These are phyloP conservation scores for Nemania diffusa DNA, from an alignment of 2,329 filamentous ascomycete species.

Conservation along the genomic window DNA sequence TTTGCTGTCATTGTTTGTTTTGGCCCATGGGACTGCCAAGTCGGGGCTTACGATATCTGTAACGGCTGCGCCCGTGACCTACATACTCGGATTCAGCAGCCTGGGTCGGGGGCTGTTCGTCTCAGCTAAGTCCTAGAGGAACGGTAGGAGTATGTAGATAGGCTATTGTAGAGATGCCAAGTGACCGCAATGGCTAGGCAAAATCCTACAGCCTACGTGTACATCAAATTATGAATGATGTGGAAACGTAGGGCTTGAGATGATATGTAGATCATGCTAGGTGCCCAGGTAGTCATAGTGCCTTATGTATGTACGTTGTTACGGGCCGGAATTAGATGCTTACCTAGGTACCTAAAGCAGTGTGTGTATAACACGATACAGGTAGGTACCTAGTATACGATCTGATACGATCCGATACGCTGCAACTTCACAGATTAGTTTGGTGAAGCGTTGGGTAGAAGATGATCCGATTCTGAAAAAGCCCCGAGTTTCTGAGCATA, in stretches of 20 bases:
- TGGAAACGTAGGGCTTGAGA: background rate
- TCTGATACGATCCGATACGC: background rate
- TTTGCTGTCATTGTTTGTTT: background rate
- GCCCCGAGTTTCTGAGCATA: background rate
- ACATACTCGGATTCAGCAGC: background rate
- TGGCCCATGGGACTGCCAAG: background rate
- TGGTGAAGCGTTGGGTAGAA: background rate
- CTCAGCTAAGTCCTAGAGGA: background rate
- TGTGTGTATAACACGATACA: too few relatives aligned
- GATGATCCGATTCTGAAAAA: background rate
- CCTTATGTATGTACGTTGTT: too few relatives aligned
- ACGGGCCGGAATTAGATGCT: too few relatives aligned
- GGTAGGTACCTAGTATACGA: too few relatives aligned
- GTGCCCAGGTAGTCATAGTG: too few relatives aligned
- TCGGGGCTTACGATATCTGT: background rate
- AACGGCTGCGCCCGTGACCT: constrained; percentile 12
- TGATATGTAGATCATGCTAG: too few relatives aligned
- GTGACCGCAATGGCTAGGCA: background rate
- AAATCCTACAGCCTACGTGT: background rate
- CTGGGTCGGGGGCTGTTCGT: background rate
- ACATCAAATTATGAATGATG: background rate
- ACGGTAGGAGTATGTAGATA: background rate
- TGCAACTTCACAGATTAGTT: background rate
- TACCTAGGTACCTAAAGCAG: too few relatives aligned
- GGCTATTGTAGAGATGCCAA: too few relatives aligned